Evolutionary conservation across 73 alveolate genomes (phyloP).

Genomic region (Tetrahymena elliotti): DNA sequence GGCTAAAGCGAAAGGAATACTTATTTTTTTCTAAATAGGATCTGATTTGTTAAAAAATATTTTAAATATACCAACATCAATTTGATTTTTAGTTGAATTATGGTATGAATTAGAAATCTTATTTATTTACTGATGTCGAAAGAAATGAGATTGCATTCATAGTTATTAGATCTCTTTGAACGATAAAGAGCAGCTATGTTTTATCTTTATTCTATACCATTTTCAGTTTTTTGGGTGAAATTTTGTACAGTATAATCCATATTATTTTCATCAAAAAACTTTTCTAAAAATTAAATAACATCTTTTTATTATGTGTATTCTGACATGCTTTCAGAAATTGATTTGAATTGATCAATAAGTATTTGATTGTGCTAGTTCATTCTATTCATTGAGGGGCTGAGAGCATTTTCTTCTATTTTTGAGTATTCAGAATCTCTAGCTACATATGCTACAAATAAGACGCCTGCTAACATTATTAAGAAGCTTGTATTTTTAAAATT

Average conservation of each 20-base stretch:
- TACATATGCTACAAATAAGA: not conserved
- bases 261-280: not conserved
- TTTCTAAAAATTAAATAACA: not conserved
- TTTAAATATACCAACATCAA: too few species aligned
- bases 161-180: not conserved
- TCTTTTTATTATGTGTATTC: not conserved
- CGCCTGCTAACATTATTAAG: not conserved
- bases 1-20: not conserved
- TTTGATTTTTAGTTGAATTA: too few species aligned
- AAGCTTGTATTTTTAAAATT: not conserved
- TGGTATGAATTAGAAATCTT: too few species aligned
- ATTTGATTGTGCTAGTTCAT: not conserved
- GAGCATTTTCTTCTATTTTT: not conserved
- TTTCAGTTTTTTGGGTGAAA: not conserved
- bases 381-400: not conserved
- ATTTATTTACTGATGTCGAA: not conserved
- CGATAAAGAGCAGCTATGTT: not conserved
- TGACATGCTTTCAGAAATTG: not conserved
- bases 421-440: not conserved
- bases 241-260: not conserved
- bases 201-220: not conserved
- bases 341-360: not conserved
- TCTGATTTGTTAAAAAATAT: not conserved
- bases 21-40: not conserved
- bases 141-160: not conserved